Evolutionary conservation across 805 yeast genomes (phyloP).

Genomic region (Metschnikowia kofuensis): DNA sequence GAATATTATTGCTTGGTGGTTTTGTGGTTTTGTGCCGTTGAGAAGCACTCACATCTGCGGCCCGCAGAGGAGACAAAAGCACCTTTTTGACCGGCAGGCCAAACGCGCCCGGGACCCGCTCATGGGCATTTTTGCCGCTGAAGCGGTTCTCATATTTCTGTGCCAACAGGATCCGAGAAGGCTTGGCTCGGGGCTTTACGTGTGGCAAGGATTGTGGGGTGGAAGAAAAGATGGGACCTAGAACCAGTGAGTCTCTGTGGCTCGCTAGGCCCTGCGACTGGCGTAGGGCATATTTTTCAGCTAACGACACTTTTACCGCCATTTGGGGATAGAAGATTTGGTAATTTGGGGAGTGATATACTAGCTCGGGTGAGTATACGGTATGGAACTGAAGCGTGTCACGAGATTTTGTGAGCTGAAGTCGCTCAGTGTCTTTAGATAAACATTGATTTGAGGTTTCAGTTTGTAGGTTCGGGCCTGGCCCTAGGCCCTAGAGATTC

Average conservation of each 20-base stretch:
- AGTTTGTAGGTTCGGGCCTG: no score
- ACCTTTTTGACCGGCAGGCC: constrained; percentile 9
- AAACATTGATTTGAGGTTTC: no score
- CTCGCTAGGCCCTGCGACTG: background rate
- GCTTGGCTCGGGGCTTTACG: background rate
- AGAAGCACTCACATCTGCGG: background rate
- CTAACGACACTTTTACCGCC: constrained; percentile 14
- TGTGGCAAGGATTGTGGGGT: background rate
- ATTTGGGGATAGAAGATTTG: background rate
- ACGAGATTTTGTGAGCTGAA: no score
- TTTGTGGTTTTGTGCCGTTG: constrained; percentile 4
- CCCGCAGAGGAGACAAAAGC: background rate
- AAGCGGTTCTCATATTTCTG: constrained; percentile 3
- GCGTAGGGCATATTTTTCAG: constrained; percentile 17
- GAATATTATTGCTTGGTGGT: background rate
- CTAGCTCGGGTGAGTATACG: no score
- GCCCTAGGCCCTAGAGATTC: no score
- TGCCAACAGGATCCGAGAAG: constrained; percentile 5
- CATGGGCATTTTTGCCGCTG: background rate
- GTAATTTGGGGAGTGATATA: no score
- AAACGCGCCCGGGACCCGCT: constrained; percentile 4
- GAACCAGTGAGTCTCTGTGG: background rate
- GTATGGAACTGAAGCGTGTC: no score
- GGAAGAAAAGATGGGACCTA: no score
- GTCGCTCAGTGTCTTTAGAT: no score